Evolutionary conservation across 2,329 filamentous ascomycete genomes (phyloP), one percentile per base, ranked within the genome.

Genomic region (Lachnellula arida): DNA sequence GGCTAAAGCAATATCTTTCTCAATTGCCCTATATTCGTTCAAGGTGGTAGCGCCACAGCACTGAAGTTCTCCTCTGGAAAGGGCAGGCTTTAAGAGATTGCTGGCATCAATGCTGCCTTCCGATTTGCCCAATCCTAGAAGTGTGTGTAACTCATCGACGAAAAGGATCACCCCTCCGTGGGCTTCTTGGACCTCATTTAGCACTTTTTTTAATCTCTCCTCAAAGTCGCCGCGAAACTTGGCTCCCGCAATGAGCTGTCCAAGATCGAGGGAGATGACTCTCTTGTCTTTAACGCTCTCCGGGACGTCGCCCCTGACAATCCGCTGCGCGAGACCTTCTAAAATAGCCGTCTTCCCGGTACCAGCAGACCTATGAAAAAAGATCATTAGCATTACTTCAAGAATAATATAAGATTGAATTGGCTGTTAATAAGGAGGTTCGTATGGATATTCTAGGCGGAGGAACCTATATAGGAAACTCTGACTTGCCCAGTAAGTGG

Each of bases 141-240:
- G 77, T 1, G 87, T 96, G 70, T 99, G 94, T 42, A 97, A 76
- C 70, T 97, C 94, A 68, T 97, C 94, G 51, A 97, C 89, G 73
- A 99, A 97, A 2, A 99, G 78, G 44, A 99, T 96, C 4, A 97
- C 87, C 54, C 89, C 84, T 35, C 94, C 94, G 51, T 96, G 79
- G 1, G 93, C 89, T 61, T 95, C 85, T 71, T 96, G 85, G 1
- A 69, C 92, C 71, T 97, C 94, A 66, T 88, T 91, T 68, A 99
- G 73, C 1, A 97, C 91, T 62, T 87, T 87, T 72, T 97, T 97
- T 57, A 97, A 70, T 43, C 94, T 81, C 70, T 99, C 94, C 70
- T 99, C 94, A 57, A 99, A 97, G 66, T 99, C 94, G 49, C 94
- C 94, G 48, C 94, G 79, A 67, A 94, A 99, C 68, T 97, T 97